phyloP scores from a whole-genome alignment of 495 filamentous ascomycete genomes.

The Gamarada debralockiae region DNA sequence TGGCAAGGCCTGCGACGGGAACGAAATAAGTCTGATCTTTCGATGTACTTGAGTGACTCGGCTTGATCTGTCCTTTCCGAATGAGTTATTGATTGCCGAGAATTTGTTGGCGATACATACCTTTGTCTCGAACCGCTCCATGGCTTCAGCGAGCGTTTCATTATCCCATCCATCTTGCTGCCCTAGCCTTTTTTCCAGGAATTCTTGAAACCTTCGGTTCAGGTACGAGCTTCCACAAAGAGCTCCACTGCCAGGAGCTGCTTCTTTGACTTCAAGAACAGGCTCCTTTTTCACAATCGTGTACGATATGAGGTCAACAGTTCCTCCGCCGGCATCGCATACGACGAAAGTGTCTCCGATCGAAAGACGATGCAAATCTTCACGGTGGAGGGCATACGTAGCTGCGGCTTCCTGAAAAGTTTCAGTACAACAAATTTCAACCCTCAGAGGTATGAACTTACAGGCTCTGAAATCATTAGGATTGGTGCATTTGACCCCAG shows the following conservation, averaged over 20 bases:
- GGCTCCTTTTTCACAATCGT: constrained; percentile 47
- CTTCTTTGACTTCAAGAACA: constrained; percentile 43
- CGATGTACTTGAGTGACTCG: no score
- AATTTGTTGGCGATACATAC: no score
- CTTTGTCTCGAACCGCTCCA: constrained; percentile 33
- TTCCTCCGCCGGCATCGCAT: constrained; percentile 45
- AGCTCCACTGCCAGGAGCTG: constrained; percentile 43
- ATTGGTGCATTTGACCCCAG: constrained; percentile 42
- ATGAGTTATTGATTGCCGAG: no score
- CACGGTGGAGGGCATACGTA: constrained; percentile 42
- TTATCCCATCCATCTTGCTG: constrained; percentile 32
- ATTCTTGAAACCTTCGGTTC: constrained; percentile 42
- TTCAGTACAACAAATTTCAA: background rate
- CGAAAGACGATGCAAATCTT: constrained; percentile 12
- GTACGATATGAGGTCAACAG: constrained; percentile 49
- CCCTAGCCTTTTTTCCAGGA: constrained; percentile 35
- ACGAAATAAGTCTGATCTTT: no score
- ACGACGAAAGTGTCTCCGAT: constrained; percentile 38
- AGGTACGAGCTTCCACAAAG: constrained; percentile 56
- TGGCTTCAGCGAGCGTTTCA: constrained; percentile 30
- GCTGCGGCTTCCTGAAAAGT: constrained; percentile 47
- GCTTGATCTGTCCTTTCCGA: no score
- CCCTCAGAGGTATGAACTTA: constrained; percentile 4
- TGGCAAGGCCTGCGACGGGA: constrained; percentile 29
- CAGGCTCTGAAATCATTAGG: constrained; percentile 56